Conservation (phyloP, 495 filamentous ascomycete species). For the Emericellopsis terricola region DNA sequence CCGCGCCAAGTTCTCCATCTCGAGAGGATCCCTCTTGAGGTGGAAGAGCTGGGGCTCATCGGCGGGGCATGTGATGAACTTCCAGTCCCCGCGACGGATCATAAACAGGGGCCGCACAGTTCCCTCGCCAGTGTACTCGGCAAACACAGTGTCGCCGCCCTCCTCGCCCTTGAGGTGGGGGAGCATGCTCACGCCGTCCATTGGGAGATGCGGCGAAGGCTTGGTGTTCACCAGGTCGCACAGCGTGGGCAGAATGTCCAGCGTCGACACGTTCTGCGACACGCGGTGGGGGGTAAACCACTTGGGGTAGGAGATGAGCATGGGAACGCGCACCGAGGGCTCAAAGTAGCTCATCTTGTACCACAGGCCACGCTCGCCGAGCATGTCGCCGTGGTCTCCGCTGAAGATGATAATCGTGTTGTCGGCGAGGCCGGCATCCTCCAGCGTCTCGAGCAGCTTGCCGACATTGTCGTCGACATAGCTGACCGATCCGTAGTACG, state of each 20-base stretch:
- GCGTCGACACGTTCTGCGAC: conserved; percentile 59
- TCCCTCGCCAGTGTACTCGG: conserved; percentile 81
- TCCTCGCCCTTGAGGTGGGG: conserved; percentile 47
- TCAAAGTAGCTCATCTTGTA: conserved; percentile 94
- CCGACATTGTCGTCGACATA: conserved; percentile 83
- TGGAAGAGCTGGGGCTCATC: conserved; percentile 71
- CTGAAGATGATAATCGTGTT: conserved; percentile 78
- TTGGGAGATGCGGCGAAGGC: conserved; percentile 41
- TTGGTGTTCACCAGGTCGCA: conserved; percentile 57
- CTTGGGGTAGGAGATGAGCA: conserved; percentile 56
- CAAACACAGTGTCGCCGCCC: conserved; percentile 58
- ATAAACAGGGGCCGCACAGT: conserved; percentile 77
- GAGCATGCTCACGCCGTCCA: conserved; percentile 60
- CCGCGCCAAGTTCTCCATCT: conserved; percentile 51
- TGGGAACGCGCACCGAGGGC: conserved; percentile 63
- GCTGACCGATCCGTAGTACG: conserved; percentile 76
- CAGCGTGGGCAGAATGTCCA: conserved; percentile 74
- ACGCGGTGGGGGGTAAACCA: conserved; percentile 50
- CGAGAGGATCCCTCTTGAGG: conserved; percentile 50
- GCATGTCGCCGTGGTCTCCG: conserved; percentile 85
- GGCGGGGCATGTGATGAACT: conserved; percentile 63
- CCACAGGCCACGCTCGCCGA: conserved; percentile 77
- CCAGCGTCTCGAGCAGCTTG: conserved; percentile 51
- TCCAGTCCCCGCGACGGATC: conserved; percentile 70
- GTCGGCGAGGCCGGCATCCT: conserved; percentile 55